Base-by-base conservation (phyloP, 352 stramenopile species). In the Thalassiosira hispida region DNA sequence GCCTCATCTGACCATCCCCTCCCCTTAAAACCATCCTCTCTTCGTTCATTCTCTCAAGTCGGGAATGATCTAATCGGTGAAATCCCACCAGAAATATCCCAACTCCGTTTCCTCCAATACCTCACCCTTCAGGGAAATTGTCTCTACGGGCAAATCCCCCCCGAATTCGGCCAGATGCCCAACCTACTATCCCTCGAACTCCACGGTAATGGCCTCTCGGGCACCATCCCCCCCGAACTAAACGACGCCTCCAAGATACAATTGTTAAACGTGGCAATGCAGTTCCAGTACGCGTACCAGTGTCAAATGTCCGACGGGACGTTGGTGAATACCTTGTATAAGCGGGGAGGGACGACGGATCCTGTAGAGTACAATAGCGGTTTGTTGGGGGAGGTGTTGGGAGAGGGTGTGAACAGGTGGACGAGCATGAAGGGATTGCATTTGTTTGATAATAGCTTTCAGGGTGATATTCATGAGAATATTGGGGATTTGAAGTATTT, bases 161-260 rank as follows among this genome's bases (percentile, higher is more conserved):
- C 51, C 22, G 67, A 89, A 56, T 56, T 82, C 6, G 71, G 63
- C 12, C 23, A 74, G 2, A 81, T 89, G 60, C 64, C 79, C 20
- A 66, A 84, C 29, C 64, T 91, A 7, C 40, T 82, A 20, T 79
- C 77, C 35, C 56, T 89, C 23, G 79, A 91, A 44, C 11, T 91
- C 5, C 67, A 83, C 18, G 74, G 63, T 23, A 91, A 91, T 49
- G 63, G 53, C 38, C 29, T 86, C 3, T 67, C 55, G 12, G 77
- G 77, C 16, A 3, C 12, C 5, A 27, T 85, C 2, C 71, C 77
- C 14, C 0, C n/a, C 1, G 40, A 83, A 51, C 70, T 76, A 12
- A 73, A 64, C 14, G 62, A 60, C 11, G 60, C 68, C 0, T 27
- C 31, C 14, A 79, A 77, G 59, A 44, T 90, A 7, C 53, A 77